Base-by-base conservation (phyloP, 2,329 filamentous ascomycete species). In the Endothia cerciana region DNA sequence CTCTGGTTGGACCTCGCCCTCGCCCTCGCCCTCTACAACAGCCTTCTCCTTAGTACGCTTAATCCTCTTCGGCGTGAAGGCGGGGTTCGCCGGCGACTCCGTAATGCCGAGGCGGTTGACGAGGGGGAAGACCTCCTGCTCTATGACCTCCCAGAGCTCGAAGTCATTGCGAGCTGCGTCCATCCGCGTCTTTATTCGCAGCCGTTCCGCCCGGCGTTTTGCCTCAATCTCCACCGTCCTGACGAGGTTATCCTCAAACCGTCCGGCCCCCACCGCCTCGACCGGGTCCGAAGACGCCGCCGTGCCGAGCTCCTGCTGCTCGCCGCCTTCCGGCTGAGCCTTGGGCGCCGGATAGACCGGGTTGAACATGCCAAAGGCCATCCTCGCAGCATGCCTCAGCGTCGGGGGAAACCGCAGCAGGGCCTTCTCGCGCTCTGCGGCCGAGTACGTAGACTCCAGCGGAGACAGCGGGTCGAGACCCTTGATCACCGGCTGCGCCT, bases 71-170 rank as follows among this genome's bases (percentile, higher is more conserved):
- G 60, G 62, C 45, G 40, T 38, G 22, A 58, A 36, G n/a, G 30
- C 7, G 3, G 53, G 47, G 28, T 51, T 36, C 25, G 47, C 38
- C 49, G 67, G 40, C 0, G 56, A 22, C 10, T 78, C 74, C 62
- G 79, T 73, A 15, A 91, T 79, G 13, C 87, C 84, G 25, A 92
- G 77, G 66, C 79, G 83, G 3, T 77, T 73, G 0, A 89, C 83
- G 68, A 89, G 76, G 1, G 82, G 80, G 70, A 93, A 91, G 15
- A 93, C 87, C 60, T 92, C 85, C 4, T 79, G 74, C 68, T 92
- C 86, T 73, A 94, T 80, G 3, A 90, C 76, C 7, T 85, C 75
- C 90, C 91, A 93, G 11, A 93, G 79, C 60, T 87, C 85, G 25
- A 82, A 77, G 70, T 94, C 91, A 0, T 86, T 86, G 65, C 78